Evolutionary conservation across 306 rosid species (phyloP), one percentile per base, ranked within the genome.

Genomic region (Herpetospermum pedunculosum): DNA sequence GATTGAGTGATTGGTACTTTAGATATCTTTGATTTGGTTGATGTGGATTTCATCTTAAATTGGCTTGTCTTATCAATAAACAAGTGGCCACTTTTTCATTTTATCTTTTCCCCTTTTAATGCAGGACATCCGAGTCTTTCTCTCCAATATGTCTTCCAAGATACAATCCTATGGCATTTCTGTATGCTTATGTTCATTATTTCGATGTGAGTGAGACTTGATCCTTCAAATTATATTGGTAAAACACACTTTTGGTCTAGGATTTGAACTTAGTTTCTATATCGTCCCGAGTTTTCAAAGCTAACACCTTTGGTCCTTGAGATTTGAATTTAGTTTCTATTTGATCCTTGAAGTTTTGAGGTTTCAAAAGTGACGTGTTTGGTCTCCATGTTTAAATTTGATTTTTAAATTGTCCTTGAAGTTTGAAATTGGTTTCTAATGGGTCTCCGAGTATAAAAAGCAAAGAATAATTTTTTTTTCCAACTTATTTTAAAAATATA

Each of bases 61-160:
- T 48, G 59, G 43, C 30, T 1, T 6, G 26, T 9, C 60, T 49
- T 32, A 32, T 72, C 38, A 13, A 32, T 47, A 49, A 47, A 29
- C 46, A 48, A 48, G 37, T 49, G 26, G 28, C n/a, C 32, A n/a
- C 47, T 58, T 72, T 76, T 49, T 72, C 54, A 58, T 23, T 34
- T 29, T 25, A 71, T 19, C 55, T 65, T 21, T 16, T 34, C 37
- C 44, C 70, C 54, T 49, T 79, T 80, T 72, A 65, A 28, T 88
- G 97, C 98, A 90, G 98, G 92, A 92, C 93, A 40, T 90, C 98
- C 3, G 97, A 92, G 83, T 86, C 93, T 75, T 92, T 90, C 81
- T 90, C 97, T 80, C 98, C 98, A 38, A 85, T 92, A 81, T 92
- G 98, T 90, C 82, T 92, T 82, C 98, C 98, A 84, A 86, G 98